phyloP scores from a whole-genome alignment of 2,329 filamentous ascomycete species.

The Penicillium sp. region DNA sequence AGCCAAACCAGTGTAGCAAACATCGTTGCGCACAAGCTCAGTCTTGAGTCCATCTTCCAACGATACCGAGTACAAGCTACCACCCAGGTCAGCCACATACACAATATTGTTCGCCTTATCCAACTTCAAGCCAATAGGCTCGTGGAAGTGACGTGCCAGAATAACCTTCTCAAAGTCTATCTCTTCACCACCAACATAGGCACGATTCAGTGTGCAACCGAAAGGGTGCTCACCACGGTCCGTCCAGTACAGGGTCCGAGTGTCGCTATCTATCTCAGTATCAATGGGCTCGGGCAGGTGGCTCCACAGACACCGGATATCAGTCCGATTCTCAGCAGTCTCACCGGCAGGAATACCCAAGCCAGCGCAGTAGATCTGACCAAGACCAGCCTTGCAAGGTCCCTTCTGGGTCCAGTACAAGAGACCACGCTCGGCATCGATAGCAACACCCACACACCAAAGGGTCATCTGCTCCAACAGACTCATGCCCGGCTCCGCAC shows the following conservation, averaged over 20 bases:
- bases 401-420: conserved; percentile 64
- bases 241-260: conserved; percentile 56
- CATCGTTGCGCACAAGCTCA: conserved; percentile 16
- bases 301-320: conserved; percentile 45
- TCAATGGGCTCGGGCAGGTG: conserved; percentile 57
- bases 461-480: conserved; percentile 31
- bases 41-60: conserved; percentile 19
- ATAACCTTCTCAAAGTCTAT: conserved; percentile 17
- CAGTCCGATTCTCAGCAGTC: conserved; percentile 35
- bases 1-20: conserved; percentile 19
- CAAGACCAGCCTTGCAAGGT: conserved; percentile 47
- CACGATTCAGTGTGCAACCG: conserved; percentile 54
- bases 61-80: conserved; percentile 21
- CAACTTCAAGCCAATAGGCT: conserved; percentile 30
- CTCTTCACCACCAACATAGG: conserved; percentile 13
- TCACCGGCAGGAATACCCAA: conserved; percentile 39
- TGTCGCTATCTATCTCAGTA: conserved; percentile 51
- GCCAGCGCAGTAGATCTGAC: conserved; percentile 53
- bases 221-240: conserved; percentile 57
- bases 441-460: conserved; percentile 57
- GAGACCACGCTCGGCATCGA: conserved; percentile 42
- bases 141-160: conserved; percentile 39
- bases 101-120: conserved; percentile 16
- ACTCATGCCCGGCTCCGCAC: conserved; percentile 8
- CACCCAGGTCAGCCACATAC: conserved; percentile 25